phyloP scores from a whole-genome alignment of 2,329 filamentous ascomycete genomes.

The Cladosporium velox region DNA sequence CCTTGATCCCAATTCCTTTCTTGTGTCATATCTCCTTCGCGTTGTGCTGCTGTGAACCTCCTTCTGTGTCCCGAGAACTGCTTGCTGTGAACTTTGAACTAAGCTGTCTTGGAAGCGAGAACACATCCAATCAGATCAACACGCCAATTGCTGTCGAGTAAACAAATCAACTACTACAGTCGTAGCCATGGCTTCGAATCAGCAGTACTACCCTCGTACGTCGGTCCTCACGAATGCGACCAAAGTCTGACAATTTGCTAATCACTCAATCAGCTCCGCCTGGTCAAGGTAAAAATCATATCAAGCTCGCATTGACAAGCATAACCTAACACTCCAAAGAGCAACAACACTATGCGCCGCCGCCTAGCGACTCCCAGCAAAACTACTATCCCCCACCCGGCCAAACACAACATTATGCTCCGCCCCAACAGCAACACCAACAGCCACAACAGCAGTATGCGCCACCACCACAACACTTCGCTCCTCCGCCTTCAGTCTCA shows the following conservation, averaged over 20 bases:
- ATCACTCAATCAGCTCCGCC: slow-evolving; percentile 25
- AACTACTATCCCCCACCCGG: slow-evolving; percentile 33
- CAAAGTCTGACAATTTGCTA: not conserved
- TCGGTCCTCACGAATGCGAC: not conserved
- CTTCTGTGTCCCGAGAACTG: not conserved
- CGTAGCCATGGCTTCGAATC: slow-evolving; percentile 18
- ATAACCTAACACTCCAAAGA: slow-evolving; percentile 22
- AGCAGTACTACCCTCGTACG: slow-evolving; percentile 38
- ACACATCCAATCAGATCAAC: not conserved
- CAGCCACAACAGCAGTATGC: slow-evolving; percentile 29
- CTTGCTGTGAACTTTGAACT: not conserved
- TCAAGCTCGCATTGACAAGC: not conserved
- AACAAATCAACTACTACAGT: not conserved
- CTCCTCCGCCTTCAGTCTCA: slow-evolving; percentile 39
- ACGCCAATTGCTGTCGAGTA: not conserved
- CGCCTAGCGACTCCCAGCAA: slow-evolving; percentile 25
- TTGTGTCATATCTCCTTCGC: not conserved
- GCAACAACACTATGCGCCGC: slow-evolving; percentile 28
- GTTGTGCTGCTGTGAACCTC: not conserved
- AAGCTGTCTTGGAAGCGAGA: not conserved
- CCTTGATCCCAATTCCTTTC: not conserved
- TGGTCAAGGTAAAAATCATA: not conserved
- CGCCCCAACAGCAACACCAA: slow-evolving; percentile 13
- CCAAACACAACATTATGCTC: slow-evolving; percentile 23
- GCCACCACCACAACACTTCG: slow-evolving; percentile 32